Evolutionary conservation across 1,284 basidiomycete genomes (phyloP), one percentile per base, ranked within the genome.

Genomic region (Cryptococcus depauperatus): DNA sequence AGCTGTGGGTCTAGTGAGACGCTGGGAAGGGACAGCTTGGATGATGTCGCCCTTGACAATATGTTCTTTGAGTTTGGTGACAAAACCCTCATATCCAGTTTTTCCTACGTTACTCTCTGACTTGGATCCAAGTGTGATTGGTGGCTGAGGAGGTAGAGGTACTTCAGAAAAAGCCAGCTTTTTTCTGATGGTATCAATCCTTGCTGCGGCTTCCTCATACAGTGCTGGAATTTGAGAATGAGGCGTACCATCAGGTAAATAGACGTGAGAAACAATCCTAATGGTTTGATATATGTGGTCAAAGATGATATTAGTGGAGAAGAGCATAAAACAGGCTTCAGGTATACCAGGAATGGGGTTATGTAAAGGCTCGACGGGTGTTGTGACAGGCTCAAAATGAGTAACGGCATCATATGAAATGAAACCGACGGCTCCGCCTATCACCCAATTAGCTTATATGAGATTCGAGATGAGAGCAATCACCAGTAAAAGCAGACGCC

Each of bases 11-110:
- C 89, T 79, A 14, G 84, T 75, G 30, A 98, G 75, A 14, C 93
- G 78, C 67, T 98, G 95, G 14, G 87, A 91, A 1, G 95, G 95
- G 7, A 99, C 95, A 3, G 95, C 95, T 71, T 99, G 95, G 61
- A 99, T 98, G 63, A 98, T 97, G 71, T 99, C 90, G 32, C 95
- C 95, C 39, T 85, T 84, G 50, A 96, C 77, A 47, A 99, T 96
- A 64, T 91, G 88, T 63, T 95, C 78, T 74, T 97, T 96, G 50
- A 99, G 75, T 47, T 77, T 80, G 32, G 90, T 91, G 16, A 99
- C 95, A 61, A 95, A 96, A 4, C 72, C 73, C 68, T 97, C 84
- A 72, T 98, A 99, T 0, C 95, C 95, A 29, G 75, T 79, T 69
- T 90, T 87, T 16, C 95, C 95, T 28, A 98, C 89, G 65, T 98